Conservation (phyloP, 1,284 basidiomycete species). For the Gymnopus androsaceus region DNA sequence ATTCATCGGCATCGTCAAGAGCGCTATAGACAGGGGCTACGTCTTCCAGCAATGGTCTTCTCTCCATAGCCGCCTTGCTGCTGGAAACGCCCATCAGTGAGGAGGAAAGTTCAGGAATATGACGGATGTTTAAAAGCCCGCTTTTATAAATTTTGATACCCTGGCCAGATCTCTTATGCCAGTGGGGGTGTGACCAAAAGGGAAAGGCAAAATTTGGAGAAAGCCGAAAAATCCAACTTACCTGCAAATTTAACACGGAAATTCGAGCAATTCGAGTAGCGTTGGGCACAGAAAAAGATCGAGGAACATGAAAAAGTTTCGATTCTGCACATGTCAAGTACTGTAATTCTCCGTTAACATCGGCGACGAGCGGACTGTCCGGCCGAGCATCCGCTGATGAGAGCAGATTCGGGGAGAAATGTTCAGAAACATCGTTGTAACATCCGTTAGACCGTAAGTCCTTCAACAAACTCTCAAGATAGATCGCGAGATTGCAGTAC, state of each 20-base stretch:
- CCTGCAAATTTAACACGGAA: constrained; percentile 6
- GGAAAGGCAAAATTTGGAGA: constrained; percentile 7
- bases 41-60: constrained; percentile 45
- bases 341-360: constrained; percentile 44
- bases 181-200: constrained; percentile 9
- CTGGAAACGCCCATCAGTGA: constrained; percentile 41
- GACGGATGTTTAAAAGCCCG: constrained; percentile 9
- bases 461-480: no score
- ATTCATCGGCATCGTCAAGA: constrained; percentile 35
- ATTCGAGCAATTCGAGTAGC: constrained; percentile 5
- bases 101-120: constrained; percentile 15
- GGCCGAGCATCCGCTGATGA: constrained; percentile 32
- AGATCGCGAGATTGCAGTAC: no score
- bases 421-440: not conserved
- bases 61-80: constrained; percentile 42
- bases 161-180: constrained; percentile 7
- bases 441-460: no score
- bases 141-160: constrained; percentile 14
- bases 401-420: not conserved
- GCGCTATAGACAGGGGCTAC: constrained; percentile 45
- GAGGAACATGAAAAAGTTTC: constrained; percentile 5
- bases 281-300: constrained; percentile 4
- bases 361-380: constrained; percentile 35
- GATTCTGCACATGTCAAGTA: constrained; percentile 10
- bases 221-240: not conserved